These are phyloP conservation scores for Fagus sylvatica DNA, from an alignment of 306 rosid species.

Conservation along the genomic window DNA sequence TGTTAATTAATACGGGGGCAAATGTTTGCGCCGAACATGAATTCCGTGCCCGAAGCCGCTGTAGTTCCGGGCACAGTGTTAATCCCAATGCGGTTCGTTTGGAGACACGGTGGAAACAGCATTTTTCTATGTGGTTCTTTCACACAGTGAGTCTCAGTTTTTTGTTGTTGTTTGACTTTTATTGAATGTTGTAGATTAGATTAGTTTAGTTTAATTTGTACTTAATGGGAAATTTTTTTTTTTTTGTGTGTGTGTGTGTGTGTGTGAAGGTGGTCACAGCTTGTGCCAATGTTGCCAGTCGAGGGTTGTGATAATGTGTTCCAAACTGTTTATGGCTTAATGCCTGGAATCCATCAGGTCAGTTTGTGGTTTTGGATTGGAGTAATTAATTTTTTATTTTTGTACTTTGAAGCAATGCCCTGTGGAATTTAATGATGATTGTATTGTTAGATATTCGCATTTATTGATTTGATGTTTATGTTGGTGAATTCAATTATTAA, in stretches of 20 bases:
- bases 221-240: conserved; percentile 5
- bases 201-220: conserved; percentile 17
- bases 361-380: conserved; percentile 23
- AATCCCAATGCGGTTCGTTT: conserved; percentile 86
- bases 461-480: background rate
- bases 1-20: conserved; percentile 18
- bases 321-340: conserved; percentile 78
- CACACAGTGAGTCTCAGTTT: conserved; percentile 49
- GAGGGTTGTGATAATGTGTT: conserved; percentile 94
- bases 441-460: background rate
- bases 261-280: conserved; percentile 85
- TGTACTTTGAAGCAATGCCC: background rate
- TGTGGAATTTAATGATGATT: background rate
- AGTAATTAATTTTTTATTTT: background rate
- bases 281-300: conserved; percentile 81
- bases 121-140: conserved; percentile 90
- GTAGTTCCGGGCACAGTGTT: conserved; percentile 63
- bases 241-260: conserved; percentile 7
- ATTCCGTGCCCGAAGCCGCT: conserved; percentile 52
- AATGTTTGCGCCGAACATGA: conserved; percentile 73
- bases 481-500: background rate
- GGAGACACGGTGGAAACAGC: conserved; percentile 91
- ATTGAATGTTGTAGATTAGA: conserved; percentile 4
- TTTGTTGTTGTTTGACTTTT: background rate
- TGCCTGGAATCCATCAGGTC: conserved; percentile 94